phyloP scores from a whole-genome alignment of 2,329 filamentous ascomycete genomes.

The Metarhizium brunneum region DNA sequence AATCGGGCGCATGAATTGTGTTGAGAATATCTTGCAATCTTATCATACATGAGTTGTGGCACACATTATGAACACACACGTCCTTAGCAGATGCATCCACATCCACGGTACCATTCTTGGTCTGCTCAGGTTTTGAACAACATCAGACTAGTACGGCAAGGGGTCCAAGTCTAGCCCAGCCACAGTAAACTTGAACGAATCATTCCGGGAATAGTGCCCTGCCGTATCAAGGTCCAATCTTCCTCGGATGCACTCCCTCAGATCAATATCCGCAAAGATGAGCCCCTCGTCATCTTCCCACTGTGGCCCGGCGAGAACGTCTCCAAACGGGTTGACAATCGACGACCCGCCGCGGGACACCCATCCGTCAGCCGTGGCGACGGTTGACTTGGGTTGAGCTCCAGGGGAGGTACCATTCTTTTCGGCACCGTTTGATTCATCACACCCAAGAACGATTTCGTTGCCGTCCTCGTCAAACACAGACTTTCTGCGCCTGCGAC shows the following conservation, averaged over 20 bases:
- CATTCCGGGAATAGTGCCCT: slow-evolving; percentile 73
- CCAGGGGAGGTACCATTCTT: neutral
- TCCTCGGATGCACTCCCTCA: slow-evolving; percentile 79
- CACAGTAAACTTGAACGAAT: slow-evolving; percentile 53
- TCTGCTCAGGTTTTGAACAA: neutral
- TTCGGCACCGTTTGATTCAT: slow-evolving; percentile 15
- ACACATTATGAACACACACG: neutral
- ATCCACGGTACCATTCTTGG: neutral
- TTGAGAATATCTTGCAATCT: neutral
- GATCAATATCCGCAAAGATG: slow-evolving; percentile 65
- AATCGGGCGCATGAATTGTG: neutral
- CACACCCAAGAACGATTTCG: slow-evolving; percentile 38
- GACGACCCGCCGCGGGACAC: slow-evolving; percentile 70
- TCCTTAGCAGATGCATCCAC: neutral
- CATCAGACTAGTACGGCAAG: slow-evolving; percentile 36
- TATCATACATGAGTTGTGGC: slow-evolving; percentile 4
- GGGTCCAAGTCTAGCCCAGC: slow-evolving; percentile 48
- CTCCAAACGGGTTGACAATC: slow-evolving; percentile 70
- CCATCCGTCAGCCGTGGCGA: slow-evolving; percentile 28
- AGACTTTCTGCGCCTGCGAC: slow-evolving; percentile 26
- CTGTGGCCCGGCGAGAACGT: slow-evolving; percentile 70
- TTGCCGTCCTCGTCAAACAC: slow-evolving; percentile 45
- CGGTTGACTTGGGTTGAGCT: neutral
- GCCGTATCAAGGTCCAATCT: slow-evolving; percentile 75
- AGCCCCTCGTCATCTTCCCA: slow-evolving; percentile 71